Evolutionary conservation across 306 rosid species (phyloP), one percentile per base, ranked within the genome.

Genomic region (Castanea crenata): DNA sequence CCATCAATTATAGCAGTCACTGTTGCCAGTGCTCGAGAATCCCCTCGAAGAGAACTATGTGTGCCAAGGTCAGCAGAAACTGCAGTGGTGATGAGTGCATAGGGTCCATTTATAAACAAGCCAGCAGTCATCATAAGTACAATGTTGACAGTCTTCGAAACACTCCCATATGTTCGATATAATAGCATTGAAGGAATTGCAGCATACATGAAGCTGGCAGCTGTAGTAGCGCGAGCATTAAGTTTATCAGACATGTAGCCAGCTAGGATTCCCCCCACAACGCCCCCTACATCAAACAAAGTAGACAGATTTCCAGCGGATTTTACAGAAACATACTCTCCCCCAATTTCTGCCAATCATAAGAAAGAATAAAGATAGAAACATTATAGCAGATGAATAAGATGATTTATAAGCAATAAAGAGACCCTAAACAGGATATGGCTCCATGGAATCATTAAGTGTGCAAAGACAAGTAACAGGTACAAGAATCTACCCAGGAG

Each of bases 31-130:
- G 98, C 98, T 62, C 98, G 91, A 75, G 97, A 93, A 81, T 91
- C 84, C 25, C 93, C 97, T 83, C 71, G 80, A 38, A 93, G 93
- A 23, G 97, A 93, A 70, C 85, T 78, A 61, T 91, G 98, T 1
- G 97, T 88, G 6, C 98, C 98, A 84, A 93, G 90, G 74, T 93
- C 94, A 0, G 98, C 98, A 32, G 98, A 93, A 73, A 93, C 98
- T 19, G 98, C 94, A 4, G 97, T 91, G 59, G 98, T 93, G 71
- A 93, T 93, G 25, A 93, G 98, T 51, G 98, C 90, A 82, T 91
- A 93, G 23, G 98, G 98, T 0, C 97, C 98, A 68, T 93, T 93
- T 59, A 93, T 90, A 38, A 91, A 84, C 83, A 91, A 81, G 75
- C 98, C 98, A 64, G 93, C 86, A 74, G 86, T 71, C 86, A 91